Percentiles rank a stretch among this genome's conserved stretches.
Conservation (phyloP, 1,139 yeast species). For the Yamadazyma dushanensis region DNA sequence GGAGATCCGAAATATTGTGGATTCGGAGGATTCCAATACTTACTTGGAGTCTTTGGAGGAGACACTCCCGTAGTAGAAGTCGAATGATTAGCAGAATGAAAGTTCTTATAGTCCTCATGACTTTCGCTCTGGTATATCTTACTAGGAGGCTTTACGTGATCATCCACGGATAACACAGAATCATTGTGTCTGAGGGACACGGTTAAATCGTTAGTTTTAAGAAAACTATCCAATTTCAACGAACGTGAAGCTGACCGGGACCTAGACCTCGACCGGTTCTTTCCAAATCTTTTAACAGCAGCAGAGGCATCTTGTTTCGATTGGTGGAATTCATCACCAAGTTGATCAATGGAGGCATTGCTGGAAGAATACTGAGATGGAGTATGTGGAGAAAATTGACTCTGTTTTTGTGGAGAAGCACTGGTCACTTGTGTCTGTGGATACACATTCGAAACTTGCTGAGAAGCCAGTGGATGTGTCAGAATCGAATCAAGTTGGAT, state of each 20-base stretch:
- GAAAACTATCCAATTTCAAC: conserved; percentile 3
- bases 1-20: conserved; percentile 1
- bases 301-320: conserved; percentile 8
- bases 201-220: conserved; percentile 22
- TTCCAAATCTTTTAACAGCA: conserved; percentile 12
- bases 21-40: conserved; percentile 2
- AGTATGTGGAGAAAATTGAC: conserved; percentile 1
- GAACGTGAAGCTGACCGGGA: conserved; percentile 4
- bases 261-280: conserved; percentile 7
- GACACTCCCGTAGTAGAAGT: not conserved
- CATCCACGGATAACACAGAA: conserved; percentile 35
- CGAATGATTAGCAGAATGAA: not conserved
- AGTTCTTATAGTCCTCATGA: conserved; percentile 1
- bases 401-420: no score
- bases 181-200: conserved; percentile 46
- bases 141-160: conserved; percentile 21
- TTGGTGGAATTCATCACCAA: conserved; percentile 2
- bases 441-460: not conserved
- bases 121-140: conserved; percentile 8
- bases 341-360: not conserved
- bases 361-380: not conserved
- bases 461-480: not conserved
- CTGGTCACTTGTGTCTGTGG: no score
- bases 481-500: not conserved
- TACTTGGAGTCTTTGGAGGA: conserved; percentile 22